phyloP scores from a whole-genome alignment of 352 stramenopile genomes.

The Phytophthora lateralis region DNA sequence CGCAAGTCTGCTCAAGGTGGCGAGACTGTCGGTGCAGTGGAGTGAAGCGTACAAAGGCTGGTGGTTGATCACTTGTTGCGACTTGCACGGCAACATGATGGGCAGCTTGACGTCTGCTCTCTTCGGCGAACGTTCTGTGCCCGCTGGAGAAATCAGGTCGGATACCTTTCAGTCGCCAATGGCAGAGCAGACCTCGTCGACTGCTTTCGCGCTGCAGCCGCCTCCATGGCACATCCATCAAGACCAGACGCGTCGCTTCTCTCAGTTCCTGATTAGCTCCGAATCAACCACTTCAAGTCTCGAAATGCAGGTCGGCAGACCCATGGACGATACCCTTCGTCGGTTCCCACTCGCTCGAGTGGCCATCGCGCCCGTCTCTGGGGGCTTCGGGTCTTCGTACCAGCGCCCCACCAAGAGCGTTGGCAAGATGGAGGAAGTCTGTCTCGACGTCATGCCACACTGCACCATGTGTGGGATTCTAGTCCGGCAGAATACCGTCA shows the following conservation, averaged over 20 bases:
- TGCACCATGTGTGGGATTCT: slow-evolving; percentile 13
- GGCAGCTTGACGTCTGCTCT: background rate
- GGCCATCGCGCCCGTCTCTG: slow-evolving; percentile 10
- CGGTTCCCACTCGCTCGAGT: slow-evolving; percentile 10
- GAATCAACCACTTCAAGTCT: background rate
- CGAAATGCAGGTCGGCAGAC: slow-evolving; percentile 20
- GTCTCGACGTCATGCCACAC: slow-evolving; percentile 19
- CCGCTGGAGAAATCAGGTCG: slow-evolving; percentile 18
- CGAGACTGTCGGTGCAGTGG: background rate
- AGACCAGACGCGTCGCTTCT: background rate
- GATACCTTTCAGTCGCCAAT: slow-evolving; percentile 17
- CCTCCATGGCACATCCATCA: background rate
- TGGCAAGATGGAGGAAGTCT: slow-evolving; percentile 17
- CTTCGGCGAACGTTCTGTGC: slow-evolving; percentile 12
- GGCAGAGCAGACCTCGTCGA: background rate
- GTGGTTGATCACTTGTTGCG: too few relatives aligned
- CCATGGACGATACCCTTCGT: slow-evolving; percentile 13
- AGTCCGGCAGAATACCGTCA: background rate
- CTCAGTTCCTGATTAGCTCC: slow-evolving; percentile 13
- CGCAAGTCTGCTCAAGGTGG: background rate
- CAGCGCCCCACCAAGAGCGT: slow-evolving; percentile 3
- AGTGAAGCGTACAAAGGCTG: background rate
- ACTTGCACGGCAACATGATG: slow-evolving; percentile 1
- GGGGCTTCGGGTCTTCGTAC: slow-evolving; percentile 3
- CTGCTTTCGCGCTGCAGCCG: slow-evolving; percentile 8